Conservation (phyloP, 2,329 filamentous ascomycete genomes). For the Zelopaecilomyces penicillatus region DNA sequence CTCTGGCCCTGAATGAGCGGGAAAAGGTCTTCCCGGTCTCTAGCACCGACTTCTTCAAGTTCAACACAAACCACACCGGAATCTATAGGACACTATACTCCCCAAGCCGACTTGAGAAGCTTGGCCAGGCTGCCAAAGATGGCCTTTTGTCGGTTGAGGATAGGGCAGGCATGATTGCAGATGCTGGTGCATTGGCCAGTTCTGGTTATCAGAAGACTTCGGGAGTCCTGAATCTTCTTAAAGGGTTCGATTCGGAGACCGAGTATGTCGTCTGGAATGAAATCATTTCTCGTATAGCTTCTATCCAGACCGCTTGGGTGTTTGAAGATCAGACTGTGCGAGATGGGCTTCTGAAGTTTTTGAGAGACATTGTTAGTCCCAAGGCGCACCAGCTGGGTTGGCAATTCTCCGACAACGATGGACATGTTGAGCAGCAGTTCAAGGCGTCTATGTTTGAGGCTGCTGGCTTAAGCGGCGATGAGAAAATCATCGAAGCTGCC, state of each 20-base stretch:
- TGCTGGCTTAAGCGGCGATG: constrained; percentile 73
- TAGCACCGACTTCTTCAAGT: constrained; percentile 83
- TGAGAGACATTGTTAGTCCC: constrained; percentile 64
- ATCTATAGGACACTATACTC: constrained; percentile 87
- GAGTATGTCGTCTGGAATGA: constrained; percentile 96
- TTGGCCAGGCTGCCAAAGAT: constrained; percentile 72
- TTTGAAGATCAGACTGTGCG: constrained; percentile 62
- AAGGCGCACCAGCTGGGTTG: constrained; percentile 85
- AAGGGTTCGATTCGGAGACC: constrained; percentile 73
- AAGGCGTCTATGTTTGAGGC: constrained; percentile 84
- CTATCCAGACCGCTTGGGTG: constrained; percentile 79
- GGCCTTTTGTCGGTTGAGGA: constrained; percentile 75
- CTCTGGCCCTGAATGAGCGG: constrained; percentile 34
- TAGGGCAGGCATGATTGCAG: constrained; percentile 87
- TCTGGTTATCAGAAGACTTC: constrained; percentile 94
- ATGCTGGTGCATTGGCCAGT: constrained; percentile 79
- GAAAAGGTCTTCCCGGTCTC: constrained; percentile 72
- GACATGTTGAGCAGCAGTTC: constrained; percentile 88
- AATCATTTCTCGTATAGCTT: constrained; percentile 67
- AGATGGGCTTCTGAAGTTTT: constrained; percentile 75
- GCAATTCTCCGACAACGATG: constrained; percentile 76
- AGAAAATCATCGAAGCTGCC: constrained; percentile 67
- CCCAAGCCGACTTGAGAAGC: constrained; percentile 74
- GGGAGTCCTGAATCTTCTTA: constrained; percentile 73
- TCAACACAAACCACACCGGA: constrained; percentile 90